Conservation (phyloP, 2,329 filamentous ascomycete genomes). For the Fusarium floridanum region DNA sequence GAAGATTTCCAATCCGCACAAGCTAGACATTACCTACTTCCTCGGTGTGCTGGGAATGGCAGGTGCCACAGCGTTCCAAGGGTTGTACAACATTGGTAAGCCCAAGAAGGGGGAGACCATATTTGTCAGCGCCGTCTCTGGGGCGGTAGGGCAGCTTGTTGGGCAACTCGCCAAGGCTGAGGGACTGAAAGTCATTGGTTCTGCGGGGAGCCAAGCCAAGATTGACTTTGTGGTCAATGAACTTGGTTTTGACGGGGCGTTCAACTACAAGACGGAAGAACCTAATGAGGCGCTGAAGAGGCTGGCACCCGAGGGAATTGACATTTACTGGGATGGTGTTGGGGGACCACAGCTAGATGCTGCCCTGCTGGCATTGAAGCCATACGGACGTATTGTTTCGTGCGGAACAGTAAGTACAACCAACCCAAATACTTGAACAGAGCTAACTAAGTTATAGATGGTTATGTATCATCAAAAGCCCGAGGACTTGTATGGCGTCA, state of each 20-base stretch:
- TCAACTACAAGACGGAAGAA: neutral
- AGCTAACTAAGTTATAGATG: neutral
- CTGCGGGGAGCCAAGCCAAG: neutral
- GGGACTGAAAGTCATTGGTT: neutral
- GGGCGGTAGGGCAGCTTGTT: neutral
- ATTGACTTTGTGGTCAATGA: neutral
- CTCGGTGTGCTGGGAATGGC: neutral
- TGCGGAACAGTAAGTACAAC: neutral
- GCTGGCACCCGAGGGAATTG: neutral
- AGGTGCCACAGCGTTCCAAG: neutral
- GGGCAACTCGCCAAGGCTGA: neutral
- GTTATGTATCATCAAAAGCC: neutral
- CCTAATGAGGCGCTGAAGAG: neutral
- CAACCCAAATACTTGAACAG: neutral
- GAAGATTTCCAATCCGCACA: neutral
- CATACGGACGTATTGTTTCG: neutral
- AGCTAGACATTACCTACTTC: neutral
- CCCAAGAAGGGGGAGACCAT: neutral
- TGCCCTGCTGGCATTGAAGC: neutral
- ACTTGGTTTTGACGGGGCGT: neutral
- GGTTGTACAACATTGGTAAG: neutral
- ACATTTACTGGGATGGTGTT: neutral
- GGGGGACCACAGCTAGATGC: neutral
- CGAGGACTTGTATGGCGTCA: neutral
- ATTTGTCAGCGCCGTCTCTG: neutral